These are phyloP conservation scores for Globisporangium iwayamae DNA, from an alignment of 352 stramenopile genomes.

Conservation along the genomic window DNA sequence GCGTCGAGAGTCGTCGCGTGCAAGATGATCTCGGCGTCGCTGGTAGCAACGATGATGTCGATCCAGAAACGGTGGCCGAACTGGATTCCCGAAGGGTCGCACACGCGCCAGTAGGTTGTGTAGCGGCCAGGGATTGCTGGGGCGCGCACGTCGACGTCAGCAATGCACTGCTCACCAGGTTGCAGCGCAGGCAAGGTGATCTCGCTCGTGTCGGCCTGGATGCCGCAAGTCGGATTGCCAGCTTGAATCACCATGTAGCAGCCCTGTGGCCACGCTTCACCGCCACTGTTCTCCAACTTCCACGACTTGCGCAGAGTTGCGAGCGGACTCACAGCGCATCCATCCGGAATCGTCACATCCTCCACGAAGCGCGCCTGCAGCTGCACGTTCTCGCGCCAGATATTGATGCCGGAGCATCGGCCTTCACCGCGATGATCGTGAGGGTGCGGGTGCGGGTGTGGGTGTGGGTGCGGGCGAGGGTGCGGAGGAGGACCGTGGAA, in stretches of 20 bases:
- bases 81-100: conserved; percentile 66
- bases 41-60: conserved; percentile 62
- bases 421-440: neutral
- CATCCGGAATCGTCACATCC: conserved; percentile 77
- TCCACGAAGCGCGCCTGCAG: conserved; percentile 58
- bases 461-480: conserved; percentile 11
- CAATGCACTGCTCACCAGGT: conserved; percentile 30
- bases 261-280: conserved; percentile 43
- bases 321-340: conserved; percentile 52
- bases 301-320: conserved; percentile 64
- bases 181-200: conserved; percentile 34
- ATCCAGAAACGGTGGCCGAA: conserved; percentile 89
- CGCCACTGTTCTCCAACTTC: conserved; percentile 70
- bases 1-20: conserved; percentile 8
- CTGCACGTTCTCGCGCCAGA: conserved; percentile 15
- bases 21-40: conserved; percentile 19
- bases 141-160: conserved; percentile 28
- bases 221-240: conserved; percentile 31
- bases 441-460: conserved; percentile 5
- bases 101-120: conserved; percentile 86
- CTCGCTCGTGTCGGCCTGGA: conserved; percentile 21
- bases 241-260: conserved; percentile 40
- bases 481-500: conserved; percentile 2
- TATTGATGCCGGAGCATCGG: neutral
- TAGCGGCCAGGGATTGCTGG: conserved; percentile 51